phyloP scores from a whole-genome alignment of 495 filamentous ascomycete genomes.

The Penicillium taxi region DNA sequence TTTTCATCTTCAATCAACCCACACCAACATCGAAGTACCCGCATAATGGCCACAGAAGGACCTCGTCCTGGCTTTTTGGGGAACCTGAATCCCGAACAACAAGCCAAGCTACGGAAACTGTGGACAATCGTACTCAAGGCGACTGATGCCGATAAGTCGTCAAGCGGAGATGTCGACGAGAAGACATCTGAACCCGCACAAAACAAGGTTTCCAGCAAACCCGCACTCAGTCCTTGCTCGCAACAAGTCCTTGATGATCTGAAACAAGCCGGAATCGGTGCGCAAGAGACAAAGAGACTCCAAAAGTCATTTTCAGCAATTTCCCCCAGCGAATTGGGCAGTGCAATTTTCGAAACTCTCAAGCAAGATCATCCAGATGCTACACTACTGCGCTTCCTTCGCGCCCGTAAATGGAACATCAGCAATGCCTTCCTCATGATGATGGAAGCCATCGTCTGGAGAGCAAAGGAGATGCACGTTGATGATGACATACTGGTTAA shows the following conservation, averaged over 20 bases:
- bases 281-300: conserved; percentile 23
- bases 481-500: conserved; percentile 71
- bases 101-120: conserved; percentile 72
- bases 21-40: no score
- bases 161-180: conserved; percentile 6
- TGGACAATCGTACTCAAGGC: conserved; percentile 70
- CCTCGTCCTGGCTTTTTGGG: conserved; percentile 65
- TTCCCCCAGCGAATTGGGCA: conserved; percentile 60
- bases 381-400: conserved; percentile 79
- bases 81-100: conserved; percentile 74
- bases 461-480: conserved; percentile 67
- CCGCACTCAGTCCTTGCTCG: conserved; percentile 11
- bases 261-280: conserved; percentile 16
- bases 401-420: conserved; percentile 92
- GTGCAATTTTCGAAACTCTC: conserved; percentile 74
- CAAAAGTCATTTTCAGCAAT: conserved; percentile 30
- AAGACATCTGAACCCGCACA: conserved; percentile 6
- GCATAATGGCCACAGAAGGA: conserved; percentile 16
- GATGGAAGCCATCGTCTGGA: conserved; percentile 84
- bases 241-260: conserved; percentile 20
- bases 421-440: conserved; percentile 86
- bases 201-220: conserved; percentile 20
- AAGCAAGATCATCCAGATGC: conserved; percentile 91
- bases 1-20: no score
- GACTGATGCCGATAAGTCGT: conserved; percentile 43